Conservation (phyloP, 2,329 filamentous ascomycete genomes). For the Aspergillus sp. region DNA sequence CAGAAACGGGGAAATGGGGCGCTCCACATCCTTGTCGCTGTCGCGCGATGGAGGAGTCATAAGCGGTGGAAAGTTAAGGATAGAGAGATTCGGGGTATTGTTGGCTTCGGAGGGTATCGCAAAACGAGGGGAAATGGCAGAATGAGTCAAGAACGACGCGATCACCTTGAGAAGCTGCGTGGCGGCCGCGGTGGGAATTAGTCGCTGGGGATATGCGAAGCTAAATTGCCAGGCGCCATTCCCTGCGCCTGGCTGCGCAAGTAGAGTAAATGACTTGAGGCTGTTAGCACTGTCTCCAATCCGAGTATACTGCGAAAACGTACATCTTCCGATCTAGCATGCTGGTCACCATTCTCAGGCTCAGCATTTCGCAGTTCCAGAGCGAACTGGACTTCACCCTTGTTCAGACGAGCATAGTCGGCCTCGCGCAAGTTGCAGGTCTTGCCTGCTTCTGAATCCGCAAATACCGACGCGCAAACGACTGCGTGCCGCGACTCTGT, state of each 20-base stretch:
- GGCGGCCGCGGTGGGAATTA: slow-evolving; percentile 15
- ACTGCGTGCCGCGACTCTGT: slow-evolving; percentile 4
- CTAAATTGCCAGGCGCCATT: slow-evolving; percentile 7
- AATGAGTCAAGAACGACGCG: slow-evolving; percentile 1
- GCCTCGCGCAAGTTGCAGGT: slow-evolving; percentile 8
- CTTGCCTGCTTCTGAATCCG: background rate
- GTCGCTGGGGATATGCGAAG: slow-evolving; percentile 11
- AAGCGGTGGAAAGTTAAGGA: slow-evolving; percentile 21
- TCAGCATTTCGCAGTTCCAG: slow-evolving; percentile 10
- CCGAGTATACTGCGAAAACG: slow-evolving; percentile 3
- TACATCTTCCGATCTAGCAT: slow-evolving; percentile 7
- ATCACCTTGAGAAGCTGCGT: slow-evolving; percentile 15
- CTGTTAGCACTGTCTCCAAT: slow-evolving; percentile 3
- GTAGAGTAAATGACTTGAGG: slow-evolving; percentile 12
- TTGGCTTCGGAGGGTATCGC: slow-evolving; percentile 1
- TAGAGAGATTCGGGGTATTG: slow-evolving; percentile 12
- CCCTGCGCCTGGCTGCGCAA: slow-evolving; percentile 3
- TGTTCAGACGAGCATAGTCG: slow-evolving; percentile 5
- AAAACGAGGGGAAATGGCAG: slow-evolving; percentile 10
- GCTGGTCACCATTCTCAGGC: slow-evolving; percentile 13
- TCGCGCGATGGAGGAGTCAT: slow-evolving; percentile 14
- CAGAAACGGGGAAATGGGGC: slow-evolving; percentile 8
- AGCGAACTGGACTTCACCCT: slow-evolving; percentile 16
- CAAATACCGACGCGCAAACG: slow-evolving; percentile 9
- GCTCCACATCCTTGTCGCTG: slow-evolving; percentile 2